Conservation (phyloP, 2,329 filamentous ascomycete genomes). For the Colletotrichum sp. region DNA sequence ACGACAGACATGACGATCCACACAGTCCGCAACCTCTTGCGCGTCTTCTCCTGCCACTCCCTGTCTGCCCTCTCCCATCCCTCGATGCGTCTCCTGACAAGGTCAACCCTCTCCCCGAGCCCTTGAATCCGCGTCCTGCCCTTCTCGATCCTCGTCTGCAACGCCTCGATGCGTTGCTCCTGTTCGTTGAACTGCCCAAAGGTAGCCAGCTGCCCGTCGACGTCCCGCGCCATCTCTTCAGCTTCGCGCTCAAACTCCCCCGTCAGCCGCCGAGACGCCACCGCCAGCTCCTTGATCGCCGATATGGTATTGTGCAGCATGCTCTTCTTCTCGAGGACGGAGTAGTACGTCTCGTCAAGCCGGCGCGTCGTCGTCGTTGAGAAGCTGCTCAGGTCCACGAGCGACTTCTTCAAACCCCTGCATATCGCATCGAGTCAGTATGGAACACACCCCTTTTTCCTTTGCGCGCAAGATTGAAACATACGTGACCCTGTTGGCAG, state of each 20-base stretch:
- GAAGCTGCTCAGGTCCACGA: constrained; percentile 60
- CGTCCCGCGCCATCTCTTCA: constrained; percentile 62
- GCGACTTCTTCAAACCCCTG: constrained; percentile 58
- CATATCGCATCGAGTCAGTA: not conserved
- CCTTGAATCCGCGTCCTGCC: constrained; percentile 64
- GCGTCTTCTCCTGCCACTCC: constrained; percentile 72
- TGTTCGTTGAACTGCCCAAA: constrained; percentile 70
- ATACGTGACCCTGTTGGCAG: constrained; percentile 44
- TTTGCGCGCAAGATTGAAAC: constrained; percentile 18
- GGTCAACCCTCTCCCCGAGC: constrained; percentile 68
- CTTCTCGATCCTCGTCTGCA: constrained; percentile 65
- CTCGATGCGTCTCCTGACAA: constrained; percentile 68
- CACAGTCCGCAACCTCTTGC: constrained; percentile 64
- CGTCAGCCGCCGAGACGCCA: constrained; percentile 62
- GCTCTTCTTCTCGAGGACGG: constrained; percentile 72
- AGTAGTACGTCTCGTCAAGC: constrained; percentile 78
- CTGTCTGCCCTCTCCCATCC: constrained; percentile 70
- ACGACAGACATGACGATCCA: constrained; percentile 64
- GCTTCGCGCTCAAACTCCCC: constrained; percentile 65
- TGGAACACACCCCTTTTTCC: not conserved
- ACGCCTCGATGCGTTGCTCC: constrained; percentile 63
- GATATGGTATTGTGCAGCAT: constrained; percentile 68
- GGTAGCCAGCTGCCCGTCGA: constrained; percentile 62
- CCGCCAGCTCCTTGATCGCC: constrained; percentile 70
- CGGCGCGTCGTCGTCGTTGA: constrained; percentile 67